These are phyloP conservation scores for Coniochaeta sp. DNA, from an alignment of 2,329 filamentous ascomycete genomes.

Conservation along the genomic window DNA sequence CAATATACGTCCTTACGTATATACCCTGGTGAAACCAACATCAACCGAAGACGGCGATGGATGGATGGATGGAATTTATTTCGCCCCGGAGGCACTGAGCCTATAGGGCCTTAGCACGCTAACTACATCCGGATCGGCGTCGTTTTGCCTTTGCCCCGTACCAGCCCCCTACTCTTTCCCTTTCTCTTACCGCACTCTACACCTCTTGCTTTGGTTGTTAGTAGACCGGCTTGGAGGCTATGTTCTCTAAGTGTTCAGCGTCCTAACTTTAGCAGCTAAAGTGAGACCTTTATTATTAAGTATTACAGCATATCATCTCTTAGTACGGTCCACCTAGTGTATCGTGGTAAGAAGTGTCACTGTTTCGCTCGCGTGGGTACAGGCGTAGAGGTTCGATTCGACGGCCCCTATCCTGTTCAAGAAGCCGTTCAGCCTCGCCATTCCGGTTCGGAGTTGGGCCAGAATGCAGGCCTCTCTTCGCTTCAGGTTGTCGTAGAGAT, in stretches of 20 bases:
- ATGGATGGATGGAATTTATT: background rate
- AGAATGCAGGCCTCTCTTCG: conserved; percentile 1
- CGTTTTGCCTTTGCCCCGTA: background rate
- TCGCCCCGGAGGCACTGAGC: background rate
- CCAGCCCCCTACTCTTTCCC: background rate
- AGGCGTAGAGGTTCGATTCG: conserved; percentile 4
- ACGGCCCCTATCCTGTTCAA: background rate
- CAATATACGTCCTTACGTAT: too few relatives aligned
- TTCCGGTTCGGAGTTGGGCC: conserved; percentile 2
- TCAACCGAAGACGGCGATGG: too few relatives aligned
- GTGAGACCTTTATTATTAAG: background rate
- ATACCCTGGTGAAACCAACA: too few relatives aligned
- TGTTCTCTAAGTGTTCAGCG: conserved; percentile 8
- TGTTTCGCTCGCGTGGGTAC: conserved; percentile 4
- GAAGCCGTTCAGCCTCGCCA: conserved; percentile 1
- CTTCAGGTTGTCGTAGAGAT: background rate
- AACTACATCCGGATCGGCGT: background rate
- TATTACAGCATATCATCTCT: conserved; percentile 5
- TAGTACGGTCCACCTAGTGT: conserved; percentile 5
- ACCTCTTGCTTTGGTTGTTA: conserved; percentile 5
- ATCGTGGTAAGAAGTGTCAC: conserved; percentile 6
- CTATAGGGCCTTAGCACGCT: background rate
- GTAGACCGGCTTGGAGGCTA: conserved; percentile 7
- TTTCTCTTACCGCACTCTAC: background rate
- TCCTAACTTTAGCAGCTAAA: background rate